A percentile compares a stretch with the other conserved stretches of the same genome.
Conservation (phyloP, 768 basidiomycete genomes). For the Psilocybe subaeruginosa region DNA sequence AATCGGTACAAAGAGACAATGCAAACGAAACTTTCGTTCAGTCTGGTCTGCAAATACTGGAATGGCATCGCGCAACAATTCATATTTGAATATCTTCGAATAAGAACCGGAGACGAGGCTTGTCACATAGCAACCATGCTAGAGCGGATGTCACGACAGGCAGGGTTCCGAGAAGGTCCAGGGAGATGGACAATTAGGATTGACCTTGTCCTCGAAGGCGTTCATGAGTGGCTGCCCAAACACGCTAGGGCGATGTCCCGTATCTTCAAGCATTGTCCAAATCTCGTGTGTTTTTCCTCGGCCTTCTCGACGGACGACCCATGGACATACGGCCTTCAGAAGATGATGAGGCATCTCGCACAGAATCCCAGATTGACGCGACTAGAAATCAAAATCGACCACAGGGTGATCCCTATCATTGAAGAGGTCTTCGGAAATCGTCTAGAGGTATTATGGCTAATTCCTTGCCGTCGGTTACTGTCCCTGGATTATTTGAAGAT, state of each 20-base stretch:
- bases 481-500: background rate
- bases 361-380: constrained; percentile 19
- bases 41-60: constrained; percentile 25
- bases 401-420: constrained; percentile 11
- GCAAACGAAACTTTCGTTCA: constrained; percentile 23
- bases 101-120: constrained; percentile 24
- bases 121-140: constrained; percentile 18
- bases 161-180: background rate
- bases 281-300: constrained; percentile 28
- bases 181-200: constrained; percentile 26
- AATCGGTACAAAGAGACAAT: constrained; percentile 20
- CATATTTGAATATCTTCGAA: constrained; percentile 25
- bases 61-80: constrained; percentile 16
- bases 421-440: constrained; percentile 11
- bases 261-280: constrained; percentile 25
- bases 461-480: constrained; percentile 8
- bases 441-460: constrained; percentile 26
- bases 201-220: constrained; percentile 26
- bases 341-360: constrained; percentile 1
- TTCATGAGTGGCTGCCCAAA: constrained; percentile 19
- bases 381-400: constrained; percentile 22
- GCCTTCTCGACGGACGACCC: constrained; percentile 15
- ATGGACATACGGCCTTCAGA: background rate
- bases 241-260: constrained; percentile 23
- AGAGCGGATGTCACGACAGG: background rate